These are phyloP conservation scores for Aechmea fasciata DNA, from an alignment of 176 grass and related monocot species.

Conservation along the genomic window DNA sequence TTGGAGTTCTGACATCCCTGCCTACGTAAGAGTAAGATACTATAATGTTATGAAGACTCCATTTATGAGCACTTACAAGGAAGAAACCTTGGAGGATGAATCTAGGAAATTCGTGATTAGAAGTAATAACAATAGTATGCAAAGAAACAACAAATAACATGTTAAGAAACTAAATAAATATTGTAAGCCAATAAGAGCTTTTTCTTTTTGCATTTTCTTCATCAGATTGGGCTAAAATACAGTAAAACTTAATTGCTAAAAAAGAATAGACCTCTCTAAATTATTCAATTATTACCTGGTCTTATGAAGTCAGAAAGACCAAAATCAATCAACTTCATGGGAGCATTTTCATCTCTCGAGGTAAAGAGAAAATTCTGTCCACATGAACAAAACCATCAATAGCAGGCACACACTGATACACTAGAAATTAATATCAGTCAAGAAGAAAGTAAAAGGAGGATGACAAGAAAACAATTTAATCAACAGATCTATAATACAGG, in stretches of 20 bases:
- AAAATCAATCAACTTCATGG: conserved; percentile 99
- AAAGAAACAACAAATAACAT: neutral
- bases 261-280: conserved; percentile 5
- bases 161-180: neutral
- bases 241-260: conserved; percentile 12
- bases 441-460: neutral
- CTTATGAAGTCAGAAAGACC: conserved; percentile 98
- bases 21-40: neutral
- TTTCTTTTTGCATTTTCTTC: neutral
- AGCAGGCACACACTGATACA: conserved; percentile 5
- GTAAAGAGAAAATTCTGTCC: conserved; percentile 97
- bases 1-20: neutral
- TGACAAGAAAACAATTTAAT: neutral
- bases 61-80: neutral
- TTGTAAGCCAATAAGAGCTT: neutral
- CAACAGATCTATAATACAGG: neutral
- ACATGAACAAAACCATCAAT: conserved; percentile 33
- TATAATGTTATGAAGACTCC: neutral
- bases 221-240: neutral
- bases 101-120: neutral
- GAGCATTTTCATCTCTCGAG: conserved; percentile 70
- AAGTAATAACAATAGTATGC: neutral
- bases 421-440: no score
- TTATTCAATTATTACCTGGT: conserved; percentile 56
- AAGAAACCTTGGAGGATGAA: neutral